Evolutionary conservation across 257 asterid species (phyloP).

Genomic region (Misopates orontium): DNA sequence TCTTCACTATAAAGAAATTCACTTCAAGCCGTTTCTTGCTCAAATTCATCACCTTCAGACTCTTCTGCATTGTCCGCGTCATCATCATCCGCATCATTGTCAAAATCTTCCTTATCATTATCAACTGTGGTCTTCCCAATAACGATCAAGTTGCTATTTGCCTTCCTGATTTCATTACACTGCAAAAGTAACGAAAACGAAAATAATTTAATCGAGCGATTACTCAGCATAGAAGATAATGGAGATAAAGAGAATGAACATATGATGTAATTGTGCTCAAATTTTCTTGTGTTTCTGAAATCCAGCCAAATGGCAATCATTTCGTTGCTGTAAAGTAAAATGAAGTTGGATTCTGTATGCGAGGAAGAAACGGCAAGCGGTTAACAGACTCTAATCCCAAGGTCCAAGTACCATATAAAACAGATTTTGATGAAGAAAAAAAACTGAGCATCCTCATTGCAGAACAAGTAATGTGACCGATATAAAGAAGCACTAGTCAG

Average conservation of each 20-base stretch:
- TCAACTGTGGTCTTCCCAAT: conserved; percentile 73
- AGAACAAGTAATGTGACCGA: neutral
- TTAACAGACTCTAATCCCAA: too few species aligned
- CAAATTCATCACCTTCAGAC: conserved; percentile 92
- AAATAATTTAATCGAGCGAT: neutral
- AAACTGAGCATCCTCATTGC: neutral
- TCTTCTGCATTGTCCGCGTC: conserved; percentile 91
- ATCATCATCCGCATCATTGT: conserved; percentile 89
- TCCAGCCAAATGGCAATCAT: neutral
- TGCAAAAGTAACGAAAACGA: conserved; percentile 26
- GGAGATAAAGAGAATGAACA: neutral
- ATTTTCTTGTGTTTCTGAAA: neutral
- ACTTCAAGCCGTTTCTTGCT: conserved; percentile 83
- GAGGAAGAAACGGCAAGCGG: neutral
- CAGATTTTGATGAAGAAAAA: neutral
- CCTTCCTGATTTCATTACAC: conserved; percentile 82
- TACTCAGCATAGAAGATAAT: neutral
- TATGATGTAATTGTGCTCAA: neutral
- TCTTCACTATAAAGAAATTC: neutral
- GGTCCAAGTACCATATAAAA: neutral
- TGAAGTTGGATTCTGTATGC: neutral
- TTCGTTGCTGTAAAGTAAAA: neutral
- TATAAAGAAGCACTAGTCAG: neutral
- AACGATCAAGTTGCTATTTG: conserved; percentile 52
- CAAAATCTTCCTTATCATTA: conserved; percentile 78